A percentile compares a stretch with the other conserved stretches of the same genome.
Conservation (phyloP, 2,329 filamentous ascomycete genomes). For the Ambrosiella beaveri region DNA sequence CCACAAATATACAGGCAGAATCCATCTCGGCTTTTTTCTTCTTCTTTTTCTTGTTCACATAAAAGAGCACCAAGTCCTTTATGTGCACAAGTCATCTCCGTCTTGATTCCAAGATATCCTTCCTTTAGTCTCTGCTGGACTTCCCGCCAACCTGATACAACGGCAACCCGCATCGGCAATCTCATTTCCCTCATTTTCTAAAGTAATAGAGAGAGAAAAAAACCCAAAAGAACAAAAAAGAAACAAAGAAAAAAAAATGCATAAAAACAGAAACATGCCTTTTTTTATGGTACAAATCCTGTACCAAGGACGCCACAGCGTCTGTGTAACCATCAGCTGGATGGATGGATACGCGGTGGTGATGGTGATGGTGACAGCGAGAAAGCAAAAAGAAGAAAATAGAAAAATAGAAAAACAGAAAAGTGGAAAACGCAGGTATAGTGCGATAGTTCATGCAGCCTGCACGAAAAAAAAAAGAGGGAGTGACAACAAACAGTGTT, state of each 20-base stretch:
- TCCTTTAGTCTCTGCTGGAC: background rate
- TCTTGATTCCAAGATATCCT: background rate
- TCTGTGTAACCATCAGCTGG: constrained; percentile 1
- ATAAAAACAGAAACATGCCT: background rate
- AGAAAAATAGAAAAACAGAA: too few relatives aligned
- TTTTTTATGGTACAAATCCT: background rate
- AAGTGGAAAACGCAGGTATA: too few relatives aligned
- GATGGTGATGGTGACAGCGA: background rate
- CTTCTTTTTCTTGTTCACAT: background rate
- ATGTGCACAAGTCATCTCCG: background rate
- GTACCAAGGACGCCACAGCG: background rate
- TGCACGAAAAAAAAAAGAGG: too few relatives aligned
- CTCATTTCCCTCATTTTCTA: background rate
- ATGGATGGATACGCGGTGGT: background rate
- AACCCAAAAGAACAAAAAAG: too few relatives aligned
- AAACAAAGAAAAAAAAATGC: too few relatives aligned
- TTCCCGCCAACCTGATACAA: background rate
- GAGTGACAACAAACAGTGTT: too few relatives aligned
- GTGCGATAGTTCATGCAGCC: too few relatives aligned
- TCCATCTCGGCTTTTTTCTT: background rate
- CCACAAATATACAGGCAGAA: too few relatives aligned
- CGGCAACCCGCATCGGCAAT: background rate
- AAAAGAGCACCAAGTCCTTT: background rate
- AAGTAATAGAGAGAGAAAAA: too few relatives aligned
- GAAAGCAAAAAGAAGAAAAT: background rate